phyloP scores from a whole-genome alignment of 495 filamentous ascomycete species.

The Penicillium simplicissimum region DNA sequence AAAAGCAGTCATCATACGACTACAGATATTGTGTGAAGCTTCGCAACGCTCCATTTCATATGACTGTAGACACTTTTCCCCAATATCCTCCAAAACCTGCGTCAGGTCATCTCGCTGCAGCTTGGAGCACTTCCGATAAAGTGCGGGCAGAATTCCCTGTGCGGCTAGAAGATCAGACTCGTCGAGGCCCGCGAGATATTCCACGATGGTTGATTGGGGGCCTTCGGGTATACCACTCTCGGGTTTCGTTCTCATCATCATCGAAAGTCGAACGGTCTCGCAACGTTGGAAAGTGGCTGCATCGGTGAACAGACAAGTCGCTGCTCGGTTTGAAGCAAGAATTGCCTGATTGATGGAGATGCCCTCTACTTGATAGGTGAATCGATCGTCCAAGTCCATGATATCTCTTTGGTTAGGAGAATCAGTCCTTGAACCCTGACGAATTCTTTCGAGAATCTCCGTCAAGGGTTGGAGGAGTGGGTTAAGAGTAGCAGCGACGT shows the following conservation, averaged over 20 bases:
- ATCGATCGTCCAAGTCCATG: conserved; percentile 80
- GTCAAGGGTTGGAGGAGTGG: conserved; percentile 34
- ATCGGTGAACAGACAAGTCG: conserved; percentile 31
- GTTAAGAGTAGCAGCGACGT: conserved; percentile 24
- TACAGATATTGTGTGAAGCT: conserved; percentile 64
- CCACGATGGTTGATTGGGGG: conserved; percentile 48
- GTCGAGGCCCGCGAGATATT: conserved; percentile 58
- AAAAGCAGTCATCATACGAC: conserved; percentile 70
- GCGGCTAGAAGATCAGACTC: conserved; percentile 60
- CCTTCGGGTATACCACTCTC: conserved; percentile 35
- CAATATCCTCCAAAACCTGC: conserved; percentile 53
- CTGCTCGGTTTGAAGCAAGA: conserved; percentile 33
- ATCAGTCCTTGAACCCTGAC: conserved; percentile 29
- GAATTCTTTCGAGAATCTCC: conserved; percentile 45
- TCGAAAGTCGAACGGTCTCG: conserved; percentile 39
- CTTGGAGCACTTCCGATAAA: conserved; percentile 33
- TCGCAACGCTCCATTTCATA: conserved; percentile 76
- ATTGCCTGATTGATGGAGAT: conserved; percentile 25
- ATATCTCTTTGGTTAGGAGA: conserved; percentile 42
- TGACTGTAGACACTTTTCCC: conserved; percentile 58
- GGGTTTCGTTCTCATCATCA: conserved; percentile 31
- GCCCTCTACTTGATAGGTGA: conserved; percentile 58
- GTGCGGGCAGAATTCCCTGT: conserved; percentile 51
- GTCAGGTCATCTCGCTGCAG: conserved; percentile 40
- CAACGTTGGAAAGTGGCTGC: conserved; percentile 37